Evolutionary conservation across 2,329 filamentous ascomycete genomes (phyloP).

Genomic region (Dothidotthia symphoricarpi): DNA sequence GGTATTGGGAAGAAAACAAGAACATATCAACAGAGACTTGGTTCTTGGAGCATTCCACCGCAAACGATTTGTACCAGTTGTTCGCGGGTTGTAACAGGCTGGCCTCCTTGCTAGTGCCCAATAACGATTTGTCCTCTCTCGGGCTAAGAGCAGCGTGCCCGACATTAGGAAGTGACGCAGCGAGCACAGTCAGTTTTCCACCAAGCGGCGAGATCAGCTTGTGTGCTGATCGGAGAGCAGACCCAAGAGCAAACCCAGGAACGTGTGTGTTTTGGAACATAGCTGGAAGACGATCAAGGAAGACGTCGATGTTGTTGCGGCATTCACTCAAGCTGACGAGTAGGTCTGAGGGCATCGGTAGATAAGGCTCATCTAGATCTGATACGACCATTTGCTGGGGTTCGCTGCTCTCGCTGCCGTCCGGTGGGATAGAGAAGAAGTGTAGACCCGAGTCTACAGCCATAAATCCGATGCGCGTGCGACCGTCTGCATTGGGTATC

Average conservation of each 20-base stretch:
- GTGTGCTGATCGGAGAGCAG: conserved; percentile 86
- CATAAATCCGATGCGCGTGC: conserved; percentile 91
- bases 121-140: conserved; percentile 92
- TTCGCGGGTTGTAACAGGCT: conserved; percentile 84
- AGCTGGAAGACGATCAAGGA: conserved; percentile 83
- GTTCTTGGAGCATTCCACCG: conserved; percentile 97
- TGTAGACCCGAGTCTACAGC: conserved; percentile 92
- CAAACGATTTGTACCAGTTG: conserved; percentile 98
- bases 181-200: conserved; percentile 91
- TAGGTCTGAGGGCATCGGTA: conserved; percentile 89
- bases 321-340: conserved; percentile 86
- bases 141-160: conserved; percentile 84
- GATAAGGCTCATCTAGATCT: conserved; percentile 92
- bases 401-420: conserved; percentile 79
- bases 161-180: conserved; percentile 83
- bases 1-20: conserved; percentile 53
- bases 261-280: conserved; percentile 98
- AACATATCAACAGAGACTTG: conserved; percentile 76
- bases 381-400: conserved; percentile 91
- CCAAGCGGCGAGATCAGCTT: conserved; percentile 93
- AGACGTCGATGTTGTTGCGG: conserved; percentile 84
- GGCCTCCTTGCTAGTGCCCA: conserved; percentile 91
- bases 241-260: conserved; percentile 89
- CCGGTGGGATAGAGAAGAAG: conserved; percentile 92
- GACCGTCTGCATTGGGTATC: conserved; percentile 95